Conservation (phyloP, 2,329 filamentous ascomycete species). For the Raffaelea albimanens region DNA sequence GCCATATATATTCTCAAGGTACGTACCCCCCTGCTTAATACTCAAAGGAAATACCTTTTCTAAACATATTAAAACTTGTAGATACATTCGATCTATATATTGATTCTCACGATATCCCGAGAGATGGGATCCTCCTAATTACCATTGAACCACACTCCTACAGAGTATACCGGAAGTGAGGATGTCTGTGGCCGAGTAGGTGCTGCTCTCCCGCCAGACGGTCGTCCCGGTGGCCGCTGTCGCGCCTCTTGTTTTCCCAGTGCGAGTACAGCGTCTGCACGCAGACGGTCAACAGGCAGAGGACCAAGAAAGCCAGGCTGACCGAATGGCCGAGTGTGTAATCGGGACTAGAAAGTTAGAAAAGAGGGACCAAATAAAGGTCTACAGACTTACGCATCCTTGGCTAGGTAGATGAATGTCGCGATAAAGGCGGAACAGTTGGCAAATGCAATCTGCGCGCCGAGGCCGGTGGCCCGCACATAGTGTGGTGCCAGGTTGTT, state of each 20-base stretch:
- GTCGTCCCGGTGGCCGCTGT: conserved; percentile 21
- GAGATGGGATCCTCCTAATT: too few species aligned
- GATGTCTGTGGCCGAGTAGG: not conserved
- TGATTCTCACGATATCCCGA: too few species aligned
- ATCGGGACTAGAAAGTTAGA: conserved; percentile 19
- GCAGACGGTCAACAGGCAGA: conserved; percentile 21
- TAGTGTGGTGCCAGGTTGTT: conserved; percentile 50
- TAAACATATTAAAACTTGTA: too few species aligned
- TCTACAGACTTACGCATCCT: conserved; percentile 23
- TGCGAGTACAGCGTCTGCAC: conserved; percentile 18
- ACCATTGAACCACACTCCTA: not conserved
- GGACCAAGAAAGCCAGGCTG: conserved; percentile 35
- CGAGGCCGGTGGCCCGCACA: conserved; percentile 43
- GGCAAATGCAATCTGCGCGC: conserved; percentile 40
- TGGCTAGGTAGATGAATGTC: conserved; percentile 34
- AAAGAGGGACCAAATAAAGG: not conserved
- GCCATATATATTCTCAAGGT: too few species aligned
- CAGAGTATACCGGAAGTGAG: not conserved
- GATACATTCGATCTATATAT: too few species aligned
- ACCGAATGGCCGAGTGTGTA: conserved; percentile 41
- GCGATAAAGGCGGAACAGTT: conserved; percentile 41
- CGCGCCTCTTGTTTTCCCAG: conserved; percentile 25
- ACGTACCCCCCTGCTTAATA: too few species aligned
- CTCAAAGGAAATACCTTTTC: too few species aligned
- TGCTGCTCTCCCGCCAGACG: conserved; percentile 12